Evolutionary conservation across 345 rosid species (phyloP).

Genomic region (Ceriops zippeliana): DNA sequence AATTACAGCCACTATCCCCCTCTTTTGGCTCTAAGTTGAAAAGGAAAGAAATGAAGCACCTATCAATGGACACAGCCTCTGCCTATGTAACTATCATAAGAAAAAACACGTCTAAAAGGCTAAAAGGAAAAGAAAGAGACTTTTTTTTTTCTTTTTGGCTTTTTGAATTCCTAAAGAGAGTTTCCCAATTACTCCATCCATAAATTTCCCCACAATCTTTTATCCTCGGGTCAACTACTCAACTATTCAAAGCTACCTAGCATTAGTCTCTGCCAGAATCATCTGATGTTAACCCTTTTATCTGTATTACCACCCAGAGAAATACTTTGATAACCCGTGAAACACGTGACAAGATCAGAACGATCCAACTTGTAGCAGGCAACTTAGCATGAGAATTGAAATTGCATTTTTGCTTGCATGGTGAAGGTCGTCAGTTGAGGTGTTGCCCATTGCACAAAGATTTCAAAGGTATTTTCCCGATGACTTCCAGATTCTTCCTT

Average conservation of each 20-base stretch:
- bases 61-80: slow-evolving; percentile 22
- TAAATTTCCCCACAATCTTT: slow-evolving; percentile 5
- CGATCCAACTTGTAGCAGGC: slow-evolving; percentile 13
- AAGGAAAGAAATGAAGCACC: slow-evolving; percentile 15
- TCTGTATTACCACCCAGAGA: slow-evolving; percentile 23
- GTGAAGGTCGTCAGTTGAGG: slow-evolving; percentile 1
- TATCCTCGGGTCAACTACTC: slow-evolving; percentile 32
- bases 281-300: slow-evolving; percentile 16
- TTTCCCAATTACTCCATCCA: slow-evolving; percentile 25
- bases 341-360: slow-evolving; percentile 11
- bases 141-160: neutral
- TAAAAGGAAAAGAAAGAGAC: slow-evolving; percentile 4
- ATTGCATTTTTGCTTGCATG: slow-evolving; percentile 11
- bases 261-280: slow-evolving; percentile 28
- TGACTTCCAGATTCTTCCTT: slow-evolving; percentile 98
- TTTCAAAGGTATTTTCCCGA: slow-evolving; percentile 83
- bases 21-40: slow-evolving; percentile 21
- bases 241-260: slow-evolving; percentile 33
- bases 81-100: slow-evolving; percentile 26
- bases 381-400: slow-evolving; percentile 8
- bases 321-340: neutral
- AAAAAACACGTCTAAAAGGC: slow-evolving; percentile 14
- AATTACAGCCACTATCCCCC: slow-evolving; percentile 23
- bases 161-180: slow-evolving; percentile 22
- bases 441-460: neutral